Conservation (phyloP, 305 asterid genomes). For the Fraxinus baroniana region DNA sequence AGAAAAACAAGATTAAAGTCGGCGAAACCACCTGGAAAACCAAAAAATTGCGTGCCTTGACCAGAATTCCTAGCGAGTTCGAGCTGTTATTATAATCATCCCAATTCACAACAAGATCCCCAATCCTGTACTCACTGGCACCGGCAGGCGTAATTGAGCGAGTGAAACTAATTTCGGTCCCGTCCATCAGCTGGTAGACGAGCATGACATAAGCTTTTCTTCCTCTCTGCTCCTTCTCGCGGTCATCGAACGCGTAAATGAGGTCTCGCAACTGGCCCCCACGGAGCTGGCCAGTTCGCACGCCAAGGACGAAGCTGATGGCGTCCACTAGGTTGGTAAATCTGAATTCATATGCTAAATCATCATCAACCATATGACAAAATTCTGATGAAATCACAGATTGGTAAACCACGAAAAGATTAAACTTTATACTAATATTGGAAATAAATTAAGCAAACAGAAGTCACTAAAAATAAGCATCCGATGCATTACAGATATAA, state of each 20-base stretch:
- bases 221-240: conserved; percentile 82
- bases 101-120: conserved; percentile 59
- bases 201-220: conserved; percentile 80
- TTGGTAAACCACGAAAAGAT: background rate
- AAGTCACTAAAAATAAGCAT: background rate
- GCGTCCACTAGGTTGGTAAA: conserved; percentile 99
- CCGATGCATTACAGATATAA: background rate
- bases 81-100: conserved; percentile 72
- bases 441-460: background rate
- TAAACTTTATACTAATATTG: background rate
- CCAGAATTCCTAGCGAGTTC: conserved; percentile 84
- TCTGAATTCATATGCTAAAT: background rate
- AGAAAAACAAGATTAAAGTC: background rate
- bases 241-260: conserved; percentile 82
- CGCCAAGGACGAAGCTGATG: conserved; percentile 96
- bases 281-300: conserved; percentile 94
- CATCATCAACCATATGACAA: background rate
- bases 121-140: conserved; percentile 82
- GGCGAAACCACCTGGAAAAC: conserved; percentile 77
- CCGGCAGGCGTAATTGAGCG: conserved; percentile 78
- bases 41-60: conserved; percentile 93
- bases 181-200: conserved; percentile 71
- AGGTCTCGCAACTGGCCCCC: conserved; percentile 88
- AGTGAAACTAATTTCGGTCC: conserved; percentile 67
- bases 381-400: background rate